Evolutionary conservation across 2,329 filamentous ascomycete species (phyloP).

Genomic region (Escovopsis sp.): DNA sequence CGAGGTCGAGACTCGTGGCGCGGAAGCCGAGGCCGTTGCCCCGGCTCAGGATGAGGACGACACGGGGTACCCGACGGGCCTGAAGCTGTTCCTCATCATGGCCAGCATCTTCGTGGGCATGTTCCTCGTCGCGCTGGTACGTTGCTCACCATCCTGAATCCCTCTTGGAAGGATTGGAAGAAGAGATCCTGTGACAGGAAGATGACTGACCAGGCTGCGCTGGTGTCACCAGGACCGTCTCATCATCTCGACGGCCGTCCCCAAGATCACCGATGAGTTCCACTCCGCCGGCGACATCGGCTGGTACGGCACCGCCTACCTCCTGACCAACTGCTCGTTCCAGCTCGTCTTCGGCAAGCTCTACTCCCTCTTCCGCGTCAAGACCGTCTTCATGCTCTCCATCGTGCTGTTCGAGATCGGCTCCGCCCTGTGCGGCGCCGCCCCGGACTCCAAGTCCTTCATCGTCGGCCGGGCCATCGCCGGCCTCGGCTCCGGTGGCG

Average conservation of each 20-base stretch:
- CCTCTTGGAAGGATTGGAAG: background rate
- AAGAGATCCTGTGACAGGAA: background rate
- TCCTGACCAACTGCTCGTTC: constrained; percentile 13
- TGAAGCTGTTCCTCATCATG: constrained; percentile 1
- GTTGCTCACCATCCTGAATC: background rate
- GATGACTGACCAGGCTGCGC: background rate
- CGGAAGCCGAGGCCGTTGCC: too few species aligned
- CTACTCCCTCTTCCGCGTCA: constrained; percentile 16
- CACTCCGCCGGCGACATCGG: constrained; percentile 27
- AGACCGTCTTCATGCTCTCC: constrained; percentile 12
- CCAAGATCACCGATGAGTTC: constrained; percentile 19
- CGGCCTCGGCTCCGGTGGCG: constrained; percentile 21
- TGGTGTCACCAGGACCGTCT: constrained; percentile 13
- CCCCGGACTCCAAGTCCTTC: constrained; percentile 17
- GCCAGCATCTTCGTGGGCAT: constrained; percentile 1
- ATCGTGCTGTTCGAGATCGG: constrained; percentile 13
- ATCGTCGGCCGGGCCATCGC: constrained; percentile 24
- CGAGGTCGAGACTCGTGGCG: too few species aligned
- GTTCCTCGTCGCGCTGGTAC: constrained; percentile 7
- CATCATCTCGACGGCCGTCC: constrained; percentile 23
- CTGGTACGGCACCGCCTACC: constrained; percentile 18
- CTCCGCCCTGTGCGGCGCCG: constrained; percentile 11
- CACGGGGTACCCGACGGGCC: background rate
- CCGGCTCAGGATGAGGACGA: background rate
- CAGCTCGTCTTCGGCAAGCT: constrained; percentile 14